Evolutionary conservation across 768 basidiomycete genomes (phyloP), one percentile per base, ranked within the genome.

Genomic region (Leccinum rimulosum): DNA sequence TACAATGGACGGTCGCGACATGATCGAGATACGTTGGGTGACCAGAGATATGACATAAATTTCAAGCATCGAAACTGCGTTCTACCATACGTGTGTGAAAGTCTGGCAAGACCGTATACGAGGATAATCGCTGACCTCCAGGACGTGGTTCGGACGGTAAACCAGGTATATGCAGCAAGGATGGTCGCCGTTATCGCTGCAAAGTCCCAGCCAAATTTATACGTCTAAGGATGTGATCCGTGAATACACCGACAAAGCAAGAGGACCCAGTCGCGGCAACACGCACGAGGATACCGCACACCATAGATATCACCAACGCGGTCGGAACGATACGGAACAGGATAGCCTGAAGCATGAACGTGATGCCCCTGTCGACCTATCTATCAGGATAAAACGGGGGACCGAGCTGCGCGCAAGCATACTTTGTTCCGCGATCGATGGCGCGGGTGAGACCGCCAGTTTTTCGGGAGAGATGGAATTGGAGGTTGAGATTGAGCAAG

Each of bases 351-450:
- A 99, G 76, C 27, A 98, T 82, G 74, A 99, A 99, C 0, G 94
- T 92, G 59, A 99, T 98, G 38, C 97, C 97, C 74, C 95, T 98
- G 66, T 30, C 1, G 50, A 52, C 17, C 36, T 1, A 11, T 63
- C 22, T 1, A 11, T 63, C 22, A 61, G 47, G 15, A 45, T 27
- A 52, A 22, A 2, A 43, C 36, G 0, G 27, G 25, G 27, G 31
- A 15, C 8, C 10, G 22, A 50, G 38, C 50, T 17, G 22, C 3
- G 15, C 1, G 7, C 12, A 50, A 11, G 70, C 82, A 66, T 65
- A 97, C 94, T 98, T 99, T 33, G 97, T 98, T 33, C 97, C 97
- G 14, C 97, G 83, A 71, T 99, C 97, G 64, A 99, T 98, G 5
- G 97, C 97, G 47, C 97, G 79, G 2, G 95, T 98, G 49, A 99